Evolutionary conservation across 2,329 filamentous ascomycete species (phyloP).

Genomic region (Talaromyces atroroseus): DNA sequence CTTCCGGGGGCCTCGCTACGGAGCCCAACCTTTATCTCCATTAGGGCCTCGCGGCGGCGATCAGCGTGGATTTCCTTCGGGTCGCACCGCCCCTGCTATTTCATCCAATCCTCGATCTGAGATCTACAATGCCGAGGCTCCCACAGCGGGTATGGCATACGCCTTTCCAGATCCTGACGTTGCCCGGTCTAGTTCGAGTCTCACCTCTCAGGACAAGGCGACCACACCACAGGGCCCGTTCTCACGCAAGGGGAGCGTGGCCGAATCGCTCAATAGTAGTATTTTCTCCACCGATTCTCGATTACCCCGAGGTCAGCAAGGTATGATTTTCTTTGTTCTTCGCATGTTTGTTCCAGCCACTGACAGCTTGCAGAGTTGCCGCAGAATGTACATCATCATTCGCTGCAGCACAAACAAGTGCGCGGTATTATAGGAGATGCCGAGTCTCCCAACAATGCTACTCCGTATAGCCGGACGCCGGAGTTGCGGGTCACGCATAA

Average conservation of each 20-base stretch:
- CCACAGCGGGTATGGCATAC: slow-evolving; percentile 46
- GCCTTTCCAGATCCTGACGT: slow-evolving; percentile 47
- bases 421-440: slow-evolving; percentile 43
- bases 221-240: slow-evolving; percentile 27
- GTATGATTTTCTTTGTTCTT: slow-evolving; percentile 24
- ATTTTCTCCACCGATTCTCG: slow-evolving; percentile 46
- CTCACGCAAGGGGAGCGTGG: slow-evolving; percentile 42
- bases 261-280: slow-evolving; percentile 44
- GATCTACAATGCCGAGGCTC: slow-evolving; percentile 46
- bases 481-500: slow-evolving; percentile 48
- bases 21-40: slow-evolving; percentile 38
- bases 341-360: background rate
- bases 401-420: slow-evolving; percentile 45
- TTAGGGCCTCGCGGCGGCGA: slow-evolving; percentile 35
- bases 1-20: slow-evolving; percentile 38
- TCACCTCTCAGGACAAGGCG: slow-evolving; percentile 29
- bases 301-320: slow-evolving; percentile 44
- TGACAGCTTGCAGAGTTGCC: slow-evolving; percentile 35
- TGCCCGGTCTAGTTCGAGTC: slow-evolving; percentile 33
- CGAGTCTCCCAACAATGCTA: slow-evolving; percentile 36
- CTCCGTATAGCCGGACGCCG: slow-evolving; percentile 46
- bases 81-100: slow-evolving; percentile 45
- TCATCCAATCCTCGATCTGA: slow-evolving; percentile 45
- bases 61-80: slow-evolving; percentile 38
- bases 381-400: slow-evolving; percentile 44